These are phyloP conservation scores for Mesostigma viride DNA, from an alignment of 139 green algal species.

Conservation along the genomic window DNA sequence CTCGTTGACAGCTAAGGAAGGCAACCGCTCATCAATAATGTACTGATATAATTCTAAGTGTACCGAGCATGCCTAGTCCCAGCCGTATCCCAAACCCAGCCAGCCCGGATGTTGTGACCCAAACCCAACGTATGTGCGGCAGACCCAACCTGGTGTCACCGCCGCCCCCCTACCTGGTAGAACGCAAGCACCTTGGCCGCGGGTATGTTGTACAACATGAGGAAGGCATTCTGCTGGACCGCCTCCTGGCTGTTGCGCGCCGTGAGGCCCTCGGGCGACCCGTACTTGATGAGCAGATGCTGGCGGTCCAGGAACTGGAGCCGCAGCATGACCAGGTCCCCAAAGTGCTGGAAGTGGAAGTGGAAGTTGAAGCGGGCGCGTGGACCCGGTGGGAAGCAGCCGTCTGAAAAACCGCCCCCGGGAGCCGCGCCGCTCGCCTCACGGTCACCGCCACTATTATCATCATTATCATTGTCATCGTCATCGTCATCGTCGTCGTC, in stretches of 20 bases:
- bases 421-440: slow-evolving; percentile 1
- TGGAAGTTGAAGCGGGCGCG: no score
- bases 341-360: slow-evolving; percentile 36
- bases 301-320: slow-evolving; percentile 33
- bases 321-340: slow-evolving; percentile 32
- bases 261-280: slow-evolving; percentile 19
- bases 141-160: no score
- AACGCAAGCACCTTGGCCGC: slow-evolving; percentile 27
- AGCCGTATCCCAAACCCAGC: no score
- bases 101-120: no score
- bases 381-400: no score
- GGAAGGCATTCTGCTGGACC: slow-evolving; percentile 23
- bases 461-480: no score
- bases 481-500: not conserved
- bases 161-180: no score
- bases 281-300: slow-evolving; percentile 39
- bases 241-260: not conserved
- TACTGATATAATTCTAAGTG: no score
- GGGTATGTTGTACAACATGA: slow-evolving; percentile 33
- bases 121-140: no score
- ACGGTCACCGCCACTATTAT: not conserved
- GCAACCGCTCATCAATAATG: no score
- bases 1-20: no score
- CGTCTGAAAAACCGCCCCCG: slow-evolving; percentile 15
- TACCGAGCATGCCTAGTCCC: no score